Evolutionary conservation across 2,329 filamentous ascomycete species (phyloP).

Genomic region (Blastomyces parvus): DNA sequence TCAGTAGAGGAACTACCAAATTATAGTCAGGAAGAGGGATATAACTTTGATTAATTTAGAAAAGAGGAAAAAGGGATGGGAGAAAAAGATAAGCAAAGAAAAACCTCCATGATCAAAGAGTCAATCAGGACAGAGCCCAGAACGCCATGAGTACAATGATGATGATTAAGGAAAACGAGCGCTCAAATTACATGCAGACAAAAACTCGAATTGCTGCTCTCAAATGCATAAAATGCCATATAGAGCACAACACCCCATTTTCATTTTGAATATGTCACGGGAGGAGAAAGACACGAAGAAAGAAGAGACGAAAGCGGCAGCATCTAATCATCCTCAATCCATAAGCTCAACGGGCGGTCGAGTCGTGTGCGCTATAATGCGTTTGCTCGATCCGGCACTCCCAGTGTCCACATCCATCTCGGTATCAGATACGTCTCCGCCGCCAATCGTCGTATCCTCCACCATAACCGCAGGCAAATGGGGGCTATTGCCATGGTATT

Average conservation of each 20-base stretch:
- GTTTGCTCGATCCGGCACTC: constrained; percentile 31
- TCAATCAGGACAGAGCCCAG: not conserved
- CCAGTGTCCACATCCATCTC: constrained; percentile 29
- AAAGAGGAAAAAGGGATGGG: not conserved
- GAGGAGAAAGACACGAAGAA: not conserved
- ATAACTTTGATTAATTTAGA: not conserved
- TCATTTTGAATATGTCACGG: not conserved
- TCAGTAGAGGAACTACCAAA: no score
- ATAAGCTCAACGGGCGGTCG: constrained; percentile 50
- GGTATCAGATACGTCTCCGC: constrained; percentile 35
- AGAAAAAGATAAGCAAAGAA: not conserved
- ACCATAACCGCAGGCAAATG: constrained; percentile 54
- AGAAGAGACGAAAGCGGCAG: no score
- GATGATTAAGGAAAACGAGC: not conserved
- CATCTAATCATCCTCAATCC: constrained; percentile 24
- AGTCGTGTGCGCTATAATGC: constrained; percentile 44
- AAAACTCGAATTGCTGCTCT: not conserved
- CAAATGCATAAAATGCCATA: not conserved
- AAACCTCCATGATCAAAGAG: not conserved
- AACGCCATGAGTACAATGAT: not conserved
- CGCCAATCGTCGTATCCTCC: constrained; percentile 46
- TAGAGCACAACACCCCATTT: no score
- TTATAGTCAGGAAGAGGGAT: not conserved
- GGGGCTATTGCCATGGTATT: constrained; percentile 51
- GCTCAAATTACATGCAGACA: not conserved